phyloP scores from a whole-genome alignment of 2,329 filamentous ascomycete genomes.

The Lasiodiplodia sp. region DNA sequence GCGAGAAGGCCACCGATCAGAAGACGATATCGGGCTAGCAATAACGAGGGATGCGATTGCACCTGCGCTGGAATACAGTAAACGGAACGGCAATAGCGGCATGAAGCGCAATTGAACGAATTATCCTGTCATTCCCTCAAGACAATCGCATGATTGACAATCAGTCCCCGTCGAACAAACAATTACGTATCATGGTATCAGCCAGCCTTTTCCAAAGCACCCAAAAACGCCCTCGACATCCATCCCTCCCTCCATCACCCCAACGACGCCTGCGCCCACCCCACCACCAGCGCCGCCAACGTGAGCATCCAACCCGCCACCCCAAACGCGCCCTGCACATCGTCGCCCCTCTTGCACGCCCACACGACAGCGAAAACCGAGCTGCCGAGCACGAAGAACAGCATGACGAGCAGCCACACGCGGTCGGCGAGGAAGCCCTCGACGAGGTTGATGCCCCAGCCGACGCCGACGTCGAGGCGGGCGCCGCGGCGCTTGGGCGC shows the following conservation, averaged over 20 bases:
- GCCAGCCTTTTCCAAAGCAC: background rate
- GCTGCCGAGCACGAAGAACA: conserved; percentile 43
- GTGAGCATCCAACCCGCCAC: conserved; percentile 48
- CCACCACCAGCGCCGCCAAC: conserved; percentile 42
- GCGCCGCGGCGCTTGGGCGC: conserved; percentile 42
- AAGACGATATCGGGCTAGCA: background rate
- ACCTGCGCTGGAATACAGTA: no score
- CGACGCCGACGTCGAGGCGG: conserved; percentile 44
- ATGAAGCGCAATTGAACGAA: background rate
- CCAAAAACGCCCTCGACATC: background rate
- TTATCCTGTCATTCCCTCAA: background rate
- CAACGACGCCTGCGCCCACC: conserved; percentile 44
- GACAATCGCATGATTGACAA: background rate
- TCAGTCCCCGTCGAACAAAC: background rate
- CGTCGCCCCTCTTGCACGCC: conserved; percentile 39
- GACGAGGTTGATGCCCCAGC: conserved; percentile 50
- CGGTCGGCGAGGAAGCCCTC: conserved; percentile 48
- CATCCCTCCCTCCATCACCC: conserved; percentile 26
- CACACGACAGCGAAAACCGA: conserved; percentile 45
- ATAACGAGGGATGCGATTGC: background rate
- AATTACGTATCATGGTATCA: background rate
- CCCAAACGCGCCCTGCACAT: conserved; percentile 51
- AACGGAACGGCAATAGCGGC: background rate
- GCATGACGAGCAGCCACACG: conserved; percentile 44
- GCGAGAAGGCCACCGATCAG: background rate